These are phyloP conservation scores for Candida piceae DNA, from an alignment of 805 yeast genomes.

Conservation along the genomic window DNA sequence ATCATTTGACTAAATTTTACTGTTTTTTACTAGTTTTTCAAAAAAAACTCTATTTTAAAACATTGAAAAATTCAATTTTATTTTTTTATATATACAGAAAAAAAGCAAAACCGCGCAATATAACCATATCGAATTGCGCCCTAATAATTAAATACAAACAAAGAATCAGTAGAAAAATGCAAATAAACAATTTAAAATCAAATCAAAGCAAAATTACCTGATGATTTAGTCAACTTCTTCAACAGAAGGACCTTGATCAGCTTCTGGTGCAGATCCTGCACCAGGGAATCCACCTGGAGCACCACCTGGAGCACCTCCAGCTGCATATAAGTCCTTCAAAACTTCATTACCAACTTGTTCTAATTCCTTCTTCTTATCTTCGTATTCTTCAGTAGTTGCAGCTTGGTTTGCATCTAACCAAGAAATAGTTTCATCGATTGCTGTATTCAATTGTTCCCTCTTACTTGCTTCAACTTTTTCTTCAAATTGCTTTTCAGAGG, in stretches of 20 bases:
- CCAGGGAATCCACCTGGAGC: constrained; percentile 29
- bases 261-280: constrained; percentile 40
- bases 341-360: constrained; percentile 95
- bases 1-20: no score
- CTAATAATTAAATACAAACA: background rate
- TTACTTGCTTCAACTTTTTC: constrained; percentile 37
- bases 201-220: no score
- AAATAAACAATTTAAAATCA: background rate
- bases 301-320: constrained; percentile 76
- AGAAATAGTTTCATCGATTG: constrained; percentile 69
- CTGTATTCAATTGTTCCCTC: constrained; percentile 60
- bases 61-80: constrained; percentile 1
- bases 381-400: constrained; percentile 87
- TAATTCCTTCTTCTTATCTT: constrained; percentile 93
- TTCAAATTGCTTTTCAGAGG: constrained; percentile 33
- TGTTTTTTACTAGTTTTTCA: no score
- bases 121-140: no score
- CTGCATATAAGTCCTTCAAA: constrained; percentile 94
- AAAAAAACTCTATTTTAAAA: no score
- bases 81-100: background rate
- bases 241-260: constrained; percentile 69
- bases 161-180: background rate
- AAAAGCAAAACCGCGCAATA: background rate
- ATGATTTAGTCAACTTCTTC: constrained; percentile 74
- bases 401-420: constrained; percentile 95